Evolutionary conservation across 176 grass and related monocot species (phyloP).

Genomic region (Oryza glumipatula): DNA sequence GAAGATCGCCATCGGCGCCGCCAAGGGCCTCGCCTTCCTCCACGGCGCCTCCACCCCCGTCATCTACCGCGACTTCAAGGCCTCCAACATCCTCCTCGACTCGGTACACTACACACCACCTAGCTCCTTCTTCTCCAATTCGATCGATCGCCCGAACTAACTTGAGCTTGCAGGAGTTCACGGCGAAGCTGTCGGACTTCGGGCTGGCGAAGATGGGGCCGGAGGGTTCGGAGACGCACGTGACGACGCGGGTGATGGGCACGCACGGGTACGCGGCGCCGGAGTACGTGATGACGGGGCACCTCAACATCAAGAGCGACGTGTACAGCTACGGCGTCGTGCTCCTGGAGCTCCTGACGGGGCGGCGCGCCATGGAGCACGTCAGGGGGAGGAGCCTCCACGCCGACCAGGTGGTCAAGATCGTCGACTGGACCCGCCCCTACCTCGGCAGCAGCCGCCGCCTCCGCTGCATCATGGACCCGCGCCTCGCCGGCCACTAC

Average conservation of each 20-base stretch:
- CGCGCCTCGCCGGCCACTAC: slow-evolving; percentile 60
- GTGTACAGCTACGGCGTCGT: slow-evolving; percentile 95
- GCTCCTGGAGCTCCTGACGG: slow-evolving; percentile 91
- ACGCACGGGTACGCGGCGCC: slow-evolving; percentile 95
- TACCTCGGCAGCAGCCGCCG: slow-evolving; percentile 79
- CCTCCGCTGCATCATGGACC: slow-evolving; percentile 83
- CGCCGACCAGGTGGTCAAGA: slow-evolving; percentile 65
- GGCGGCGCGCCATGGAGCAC: slow-evolving; percentile 75
- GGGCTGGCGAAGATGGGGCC: slow-evolving; percentile 94
- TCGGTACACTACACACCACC: slow-evolving; percentile 33
- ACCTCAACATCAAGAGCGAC: slow-evolving; percentile 84
- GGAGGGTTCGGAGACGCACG: slow-evolving; percentile 88
- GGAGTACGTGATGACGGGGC: slow-evolving; percentile 94
- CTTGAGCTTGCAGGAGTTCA: slow-evolving; percentile 64
- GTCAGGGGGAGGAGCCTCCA: slow-evolving; percentile 35
- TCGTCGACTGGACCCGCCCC: slow-evolving; percentile 72
- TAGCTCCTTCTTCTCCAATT: no score
- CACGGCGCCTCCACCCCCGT: slow-evolving; percentile 73
- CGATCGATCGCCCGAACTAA: no score
- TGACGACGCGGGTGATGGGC: slow-evolving; percentile 96
- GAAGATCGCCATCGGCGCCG: slow-evolving; percentile 84
- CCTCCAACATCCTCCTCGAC: slow-evolving; percentile 92
- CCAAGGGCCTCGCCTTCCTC: slow-evolving; percentile 89
- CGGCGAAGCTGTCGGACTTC: slow-evolving; percentile 92
- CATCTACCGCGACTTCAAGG: slow-evolving; percentile 94